Conservation (phyloP, 2,329 filamentous ascomycete species). For the Raffaelea deltoideospora region DNA sequence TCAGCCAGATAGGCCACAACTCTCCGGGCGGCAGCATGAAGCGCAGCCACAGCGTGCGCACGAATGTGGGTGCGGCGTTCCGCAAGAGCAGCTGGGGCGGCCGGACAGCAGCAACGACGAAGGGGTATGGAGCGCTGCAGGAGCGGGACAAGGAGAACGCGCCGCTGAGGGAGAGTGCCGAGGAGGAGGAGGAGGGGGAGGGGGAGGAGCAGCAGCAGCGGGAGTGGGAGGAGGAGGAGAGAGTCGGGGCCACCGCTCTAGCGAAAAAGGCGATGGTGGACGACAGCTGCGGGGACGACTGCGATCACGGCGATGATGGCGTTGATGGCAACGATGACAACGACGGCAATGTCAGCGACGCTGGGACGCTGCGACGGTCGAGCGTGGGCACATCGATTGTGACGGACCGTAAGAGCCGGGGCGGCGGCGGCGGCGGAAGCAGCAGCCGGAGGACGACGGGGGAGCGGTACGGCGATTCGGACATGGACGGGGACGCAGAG, state of each 20-base stretch:
- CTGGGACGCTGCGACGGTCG: conserved; percentile 30
- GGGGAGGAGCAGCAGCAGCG: conserved; percentile 8
- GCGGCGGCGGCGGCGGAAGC: conserved; percentile 25
- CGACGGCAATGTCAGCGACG: conserved; percentile 28
- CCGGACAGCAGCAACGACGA: conserved; percentile 18
- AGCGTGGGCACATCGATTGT: conserved; percentile 34
- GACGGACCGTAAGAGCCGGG: conserved; percentile 20
- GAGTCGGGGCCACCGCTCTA: conserved; percentile 10
- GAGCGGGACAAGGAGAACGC: conserved; percentile 28
- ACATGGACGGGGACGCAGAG: neutral
- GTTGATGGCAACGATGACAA: conserved; percentile 7
- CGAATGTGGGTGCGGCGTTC: conserved; percentile 32
- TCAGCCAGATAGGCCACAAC: conserved; percentile 80
- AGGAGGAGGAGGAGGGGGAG: conserved; percentile 30
- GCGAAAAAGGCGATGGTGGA: conserved; percentile 22
- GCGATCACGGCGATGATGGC: neutral
- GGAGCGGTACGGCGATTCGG: conserved; percentile 9
- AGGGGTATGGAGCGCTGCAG: conserved; percentile 35
- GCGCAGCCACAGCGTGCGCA: conserved; percentile 65
- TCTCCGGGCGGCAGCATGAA: conserved; percentile 48
- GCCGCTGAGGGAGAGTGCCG: conserved; percentile 42
- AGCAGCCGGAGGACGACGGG: too few relatives aligned
- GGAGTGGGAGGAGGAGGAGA: conserved; percentile 5
- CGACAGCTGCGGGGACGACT: conserved; percentile 2
- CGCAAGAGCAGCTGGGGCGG: conserved; percentile 60